Percentiles rank a stretch among this genome's conserved stretches.
Conservation (phyloP, 208 protist species). For the Polymyxa betae region DNA sequence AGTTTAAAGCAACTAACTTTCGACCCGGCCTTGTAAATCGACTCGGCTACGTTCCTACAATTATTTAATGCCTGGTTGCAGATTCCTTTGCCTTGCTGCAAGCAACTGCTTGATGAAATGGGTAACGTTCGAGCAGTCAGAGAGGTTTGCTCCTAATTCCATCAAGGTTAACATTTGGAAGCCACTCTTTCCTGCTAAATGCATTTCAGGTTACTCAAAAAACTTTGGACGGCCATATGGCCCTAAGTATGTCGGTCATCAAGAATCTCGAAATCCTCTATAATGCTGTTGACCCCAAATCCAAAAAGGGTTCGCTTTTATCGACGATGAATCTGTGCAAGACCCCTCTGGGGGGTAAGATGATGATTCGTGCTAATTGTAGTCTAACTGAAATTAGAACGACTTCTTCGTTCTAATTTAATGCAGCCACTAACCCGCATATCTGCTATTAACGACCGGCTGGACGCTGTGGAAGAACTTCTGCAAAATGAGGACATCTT, state of each 20-base stretch:
- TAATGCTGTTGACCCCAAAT: slow-evolving; percentile 51
- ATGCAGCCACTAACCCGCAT: slow-evolving; percentile 51
- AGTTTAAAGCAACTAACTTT: slow-evolving; percentile 28
- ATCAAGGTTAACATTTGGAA: background rate
- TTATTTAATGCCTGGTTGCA: too few species aligned
- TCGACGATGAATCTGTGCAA: slow-evolving; percentile 46
- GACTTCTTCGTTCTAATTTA: slow-evolving; percentile 32
- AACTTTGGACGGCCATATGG: slow-evolving; percentile 49
- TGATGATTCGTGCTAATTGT: background rate
- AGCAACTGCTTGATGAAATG: slow-evolving; percentile 46
- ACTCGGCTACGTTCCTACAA: background rate
- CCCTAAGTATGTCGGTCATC: slow-evolving; percentile 6
- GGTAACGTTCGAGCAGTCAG: slow-evolving; percentile 9
- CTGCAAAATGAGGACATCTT: slow-evolving; percentile 37
- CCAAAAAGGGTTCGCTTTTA: slow-evolving; percentile 11
- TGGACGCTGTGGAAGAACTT: slow-evolving; percentile 47
- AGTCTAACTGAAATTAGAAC: slow-evolving; percentile 28
- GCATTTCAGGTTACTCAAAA: slow-evolving; percentile 2
- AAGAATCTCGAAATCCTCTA: slow-evolving; percentile 33
- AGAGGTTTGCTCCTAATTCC: slow-evolving; percentile 20
- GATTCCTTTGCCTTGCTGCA: slow-evolving; percentile 32
- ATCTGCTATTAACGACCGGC: slow-evolving; percentile 34
- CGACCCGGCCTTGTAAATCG: background rate
- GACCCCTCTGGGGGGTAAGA: slow-evolving; percentile 43
- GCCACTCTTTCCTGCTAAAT: background rate